These are phyloP conservation scores for Crataegus laevigata DNA, from an alignment of 306 rosid genomes.

Conservation along the genomic window DNA sequence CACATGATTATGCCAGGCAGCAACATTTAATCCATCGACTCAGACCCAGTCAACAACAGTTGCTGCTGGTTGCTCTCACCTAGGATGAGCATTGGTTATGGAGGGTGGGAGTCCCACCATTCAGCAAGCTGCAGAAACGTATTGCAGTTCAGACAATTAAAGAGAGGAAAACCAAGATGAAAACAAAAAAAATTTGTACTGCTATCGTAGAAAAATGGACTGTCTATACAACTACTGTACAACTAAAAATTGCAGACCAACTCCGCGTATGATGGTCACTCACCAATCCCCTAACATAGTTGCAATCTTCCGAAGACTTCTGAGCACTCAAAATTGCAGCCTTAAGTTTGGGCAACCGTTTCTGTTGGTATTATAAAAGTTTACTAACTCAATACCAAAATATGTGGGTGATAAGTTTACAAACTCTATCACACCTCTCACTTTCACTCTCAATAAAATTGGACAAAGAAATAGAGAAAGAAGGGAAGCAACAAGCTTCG, in stretches of 20 bases:
- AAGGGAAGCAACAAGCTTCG: no score
- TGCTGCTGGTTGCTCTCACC: conserved; percentile 74
- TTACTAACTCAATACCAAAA: no score
- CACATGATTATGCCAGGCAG: conserved; percentile 90
- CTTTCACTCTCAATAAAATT: no score
- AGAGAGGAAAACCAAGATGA: no score
- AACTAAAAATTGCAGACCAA: neutral
- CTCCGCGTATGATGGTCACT: conserved; percentile 19
- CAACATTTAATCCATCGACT: conserved; percentile 78
- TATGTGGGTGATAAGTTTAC: no score
- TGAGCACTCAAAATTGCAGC: conserved; percentile 65
- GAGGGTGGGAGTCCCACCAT: conserved; percentile 49
- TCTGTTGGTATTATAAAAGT: no score
- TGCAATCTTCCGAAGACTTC: conserved; percentile 85
- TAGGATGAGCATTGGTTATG: no score
- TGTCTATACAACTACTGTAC: neutral
- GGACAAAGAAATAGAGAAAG: no score
- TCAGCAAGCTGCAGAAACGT: conserved; percentile 71
- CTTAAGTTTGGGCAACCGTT: conserved; percentile 46
- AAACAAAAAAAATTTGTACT: no score
- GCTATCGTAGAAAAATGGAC: no score
- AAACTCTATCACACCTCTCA: no score
- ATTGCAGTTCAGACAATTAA: neutral
- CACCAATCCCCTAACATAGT: conserved; percentile 86
- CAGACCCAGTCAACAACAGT: conserved; percentile 89